These are phyloP conservation scores for Nicotiana sylvestris DNA, from an alignment of 257 asterid species.

Conservation along the genomic window DNA sequence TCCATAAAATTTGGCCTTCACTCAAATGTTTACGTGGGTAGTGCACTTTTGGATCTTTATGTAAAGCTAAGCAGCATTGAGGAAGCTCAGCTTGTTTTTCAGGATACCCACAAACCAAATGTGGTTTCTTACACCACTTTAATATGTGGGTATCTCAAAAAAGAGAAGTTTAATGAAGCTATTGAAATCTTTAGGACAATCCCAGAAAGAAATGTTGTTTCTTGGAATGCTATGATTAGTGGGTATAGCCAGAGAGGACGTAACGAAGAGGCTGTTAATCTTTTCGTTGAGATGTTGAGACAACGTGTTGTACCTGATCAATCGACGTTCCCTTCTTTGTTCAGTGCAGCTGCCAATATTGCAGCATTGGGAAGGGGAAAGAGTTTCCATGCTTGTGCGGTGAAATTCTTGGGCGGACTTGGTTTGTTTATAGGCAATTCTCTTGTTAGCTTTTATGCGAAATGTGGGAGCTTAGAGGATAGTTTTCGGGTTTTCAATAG, in stretches of 20 bases:
- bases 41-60: slow-evolving; percentile 60
- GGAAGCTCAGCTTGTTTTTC: slow-evolving; percentile 44
- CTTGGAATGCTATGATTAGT: slow-evolving; percentile 82
- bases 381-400: slow-evolving; percentile 71
- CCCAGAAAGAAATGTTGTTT: slow-evolving; percentile 63
- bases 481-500: slow-evolving; percentile 39
- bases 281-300: slow-evolving; percentile 65
- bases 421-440: slow-evolving; percentile 57
- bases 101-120: slow-evolving; percentile 52
- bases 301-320: slow-evolving; percentile 52
- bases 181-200: slow-evolving; percentile 34
- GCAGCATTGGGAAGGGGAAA: slow-evolving; percentile 76
- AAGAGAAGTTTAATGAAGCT: slow-evolving; percentile 57
- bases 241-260: slow-evolving; percentile 68
- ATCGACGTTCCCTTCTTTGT: slow-evolving; percentile 51
- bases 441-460: slow-evolving; percentile 70
- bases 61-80: slow-evolving; percentile 43
- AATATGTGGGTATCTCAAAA: slow-evolving; percentile 55
- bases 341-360: slow-evolving; percentile 66
- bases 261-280: slow-evolving; percentile 67
- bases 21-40: slow-evolving; percentile 67
- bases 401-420: slow-evolving; percentile 61
- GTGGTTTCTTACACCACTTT: slow-evolving; percentile 70
- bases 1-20: slow-evolving; percentile 38
- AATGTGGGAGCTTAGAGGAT: slow-evolving; percentile 81